Conservation (phyloP, 352 stramenopile species). For the Thraustotheca clavata region DNA sequence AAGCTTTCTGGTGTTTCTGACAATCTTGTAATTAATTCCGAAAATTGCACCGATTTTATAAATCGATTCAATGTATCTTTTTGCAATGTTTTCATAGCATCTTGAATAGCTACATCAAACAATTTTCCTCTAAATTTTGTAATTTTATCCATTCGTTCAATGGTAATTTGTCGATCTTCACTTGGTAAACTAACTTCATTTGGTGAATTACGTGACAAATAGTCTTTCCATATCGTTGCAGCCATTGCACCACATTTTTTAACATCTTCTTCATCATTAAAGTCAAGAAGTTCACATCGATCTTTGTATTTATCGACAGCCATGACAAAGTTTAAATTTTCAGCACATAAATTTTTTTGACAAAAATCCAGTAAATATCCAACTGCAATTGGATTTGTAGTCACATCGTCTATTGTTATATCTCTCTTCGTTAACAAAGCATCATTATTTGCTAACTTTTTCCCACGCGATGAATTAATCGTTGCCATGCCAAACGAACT, state of each 20-base stretch:
- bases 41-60: conserved; percentile 72
- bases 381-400: conserved; percentile 76
- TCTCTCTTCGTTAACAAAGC: conserved; percentile 37
- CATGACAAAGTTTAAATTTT: conserved; percentile 86
- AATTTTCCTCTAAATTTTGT: conserved; percentile 67
- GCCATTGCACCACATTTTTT: conserved; percentile 78
- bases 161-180: conserved; percentile 65
- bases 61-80: conserved; percentile 74
- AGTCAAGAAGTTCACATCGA: conserved; percentile 63
- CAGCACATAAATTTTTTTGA: conserved; percentile 75
- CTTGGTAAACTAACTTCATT: conserved; percentile 77
- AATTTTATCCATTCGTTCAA: conserved; percentile 76
- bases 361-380: conserved; percentile 82
- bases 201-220: conserved; percentile 70
- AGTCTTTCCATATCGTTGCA: conserved; percentile 78
- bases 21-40: conserved; percentile 59
- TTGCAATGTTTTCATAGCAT: conserved; percentile 78
- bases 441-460: conserved; percentile 51
- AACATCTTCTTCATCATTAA: conserved; percentile 66
- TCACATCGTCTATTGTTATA: conserved; percentile 78
- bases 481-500: background rate
- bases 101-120: conserved; percentile 74
- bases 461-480: background rate
- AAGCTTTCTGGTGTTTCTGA: conserved; percentile 59
- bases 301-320: conserved; percentile 83